These are phyloP conservation scores for Solanum hybrid DNA, from an alignment of 305 asterid genomes.

Conservation along the genomic window DNA sequence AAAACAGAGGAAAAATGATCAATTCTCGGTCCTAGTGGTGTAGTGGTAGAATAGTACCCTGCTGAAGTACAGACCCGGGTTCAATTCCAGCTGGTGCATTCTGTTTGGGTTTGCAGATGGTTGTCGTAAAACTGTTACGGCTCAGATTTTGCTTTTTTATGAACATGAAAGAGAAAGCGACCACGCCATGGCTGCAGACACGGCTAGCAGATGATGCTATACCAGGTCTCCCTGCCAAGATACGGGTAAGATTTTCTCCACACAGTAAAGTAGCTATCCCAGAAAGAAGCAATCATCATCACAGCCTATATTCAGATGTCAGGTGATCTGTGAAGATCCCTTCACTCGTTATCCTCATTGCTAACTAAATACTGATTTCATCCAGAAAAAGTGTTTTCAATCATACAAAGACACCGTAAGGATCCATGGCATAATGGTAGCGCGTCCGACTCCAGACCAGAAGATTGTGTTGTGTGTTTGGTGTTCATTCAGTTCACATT, in stretches of 20 bases:
- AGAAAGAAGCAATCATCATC: conserved; percentile 1
- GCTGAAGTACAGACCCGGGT: conserved; percentile 56
- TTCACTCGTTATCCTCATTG: neutral
- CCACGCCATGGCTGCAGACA: conserved; percentile 11
- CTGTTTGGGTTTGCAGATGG: neutral
- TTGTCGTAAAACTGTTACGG: neutral
- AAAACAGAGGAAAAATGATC: neutral
- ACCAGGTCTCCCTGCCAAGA: conserved; percentile 12
- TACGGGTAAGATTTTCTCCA: conserved; percentile 2
- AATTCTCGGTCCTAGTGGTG: neutral
- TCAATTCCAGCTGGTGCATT: conserved; percentile 44
- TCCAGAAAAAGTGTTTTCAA: neutral
- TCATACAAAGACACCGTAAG: neutral
- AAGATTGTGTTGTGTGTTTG: neutral
- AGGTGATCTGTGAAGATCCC: neutral
- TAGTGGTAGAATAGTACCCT: conserved; percentile 54
- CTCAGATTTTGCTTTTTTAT: neutral
- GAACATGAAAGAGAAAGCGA: neutral
- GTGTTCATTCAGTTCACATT: neutral
- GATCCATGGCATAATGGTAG: neutral
- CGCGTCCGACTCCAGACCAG: neutral
- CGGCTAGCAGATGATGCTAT: neutral
- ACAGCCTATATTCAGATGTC: neutral
- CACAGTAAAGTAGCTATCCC: neutral
- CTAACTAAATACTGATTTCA: neutral